Evolutionary conservation across 2,329 filamentous ascomycete species (phyloP).

Genomic region (Leptographium galeiforme): DNA sequence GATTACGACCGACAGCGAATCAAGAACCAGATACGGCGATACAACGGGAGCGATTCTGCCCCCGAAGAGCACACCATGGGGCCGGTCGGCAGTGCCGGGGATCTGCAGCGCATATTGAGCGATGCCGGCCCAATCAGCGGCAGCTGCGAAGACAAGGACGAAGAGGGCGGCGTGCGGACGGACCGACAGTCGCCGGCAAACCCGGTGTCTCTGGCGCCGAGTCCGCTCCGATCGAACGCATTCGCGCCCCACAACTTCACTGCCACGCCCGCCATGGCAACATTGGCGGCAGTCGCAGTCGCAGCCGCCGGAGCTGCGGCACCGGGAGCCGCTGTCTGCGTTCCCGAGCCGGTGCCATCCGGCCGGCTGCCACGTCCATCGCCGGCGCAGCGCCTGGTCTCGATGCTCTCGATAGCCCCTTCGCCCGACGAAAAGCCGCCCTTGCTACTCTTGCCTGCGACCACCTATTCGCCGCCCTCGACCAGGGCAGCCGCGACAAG

Average conservation of each 20-base stretch:
- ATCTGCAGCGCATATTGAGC: constrained; percentile 20
- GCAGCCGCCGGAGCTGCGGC: background rate
- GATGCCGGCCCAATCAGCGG: constrained; percentile 19
- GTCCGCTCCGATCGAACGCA: constrained; percentile 1
- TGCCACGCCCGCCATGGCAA: background rate
- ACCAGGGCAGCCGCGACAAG: background rate
- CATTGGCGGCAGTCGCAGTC: background rate
- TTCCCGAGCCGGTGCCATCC: background rate
- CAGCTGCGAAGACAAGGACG: constrained; percentile 17
- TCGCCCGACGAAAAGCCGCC: constrained; percentile 23
- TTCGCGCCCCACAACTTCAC: background rate
- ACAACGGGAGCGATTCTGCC: constrained; percentile 14
- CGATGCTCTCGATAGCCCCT: constrained; percentile 5
- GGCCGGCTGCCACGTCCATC: background rate
- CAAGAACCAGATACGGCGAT: constrained; percentile 28
- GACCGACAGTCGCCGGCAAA: too few relatives aligned
- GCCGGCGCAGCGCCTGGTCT: background rate
- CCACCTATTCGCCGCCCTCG: constrained; percentile 26
- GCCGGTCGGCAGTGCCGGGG: constrained; percentile 14
- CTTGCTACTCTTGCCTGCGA: constrained; percentile 28
- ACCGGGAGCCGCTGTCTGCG: background rate
- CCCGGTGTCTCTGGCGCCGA: background rate
- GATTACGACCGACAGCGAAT: constrained; percentile 32
- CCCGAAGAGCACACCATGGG: constrained; percentile 22
- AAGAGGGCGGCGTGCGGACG: constrained; percentile 11